Base-by-base conservation (phyloP, 805 yeast species). In the Metschnikowia lachancei region DNA sequence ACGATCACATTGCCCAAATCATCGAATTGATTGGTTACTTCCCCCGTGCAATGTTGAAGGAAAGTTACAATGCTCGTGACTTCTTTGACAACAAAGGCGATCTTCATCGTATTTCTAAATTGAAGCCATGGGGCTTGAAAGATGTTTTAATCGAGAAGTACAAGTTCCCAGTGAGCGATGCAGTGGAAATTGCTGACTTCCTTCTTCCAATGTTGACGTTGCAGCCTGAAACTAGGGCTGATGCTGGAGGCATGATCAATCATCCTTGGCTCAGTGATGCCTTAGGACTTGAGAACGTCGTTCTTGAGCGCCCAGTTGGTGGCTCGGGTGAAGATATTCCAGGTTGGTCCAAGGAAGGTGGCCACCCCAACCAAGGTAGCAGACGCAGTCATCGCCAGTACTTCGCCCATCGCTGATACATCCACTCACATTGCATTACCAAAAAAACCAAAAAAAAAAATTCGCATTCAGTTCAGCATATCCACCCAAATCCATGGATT, bases 161-260 rank as follows among this genome's bases (percentile, higher is more conserved):
- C 58, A 75, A 76, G 54, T 69, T 78, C 48, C 64, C 79, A 26
- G 78, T 76, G 19, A 69, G 70, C 11, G 94, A 87, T 45, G 89
- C 97, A 3, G 72, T 76, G 35, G 85, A 81, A 46, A 77, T 94
- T 36, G 67, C 91, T 8, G 88, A 82, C 55, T 90, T 94, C 59
- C 67, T 94, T 51, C 63, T 78, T 38, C 97, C 97, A 8, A 88
- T 94, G 96, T 72, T 94, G 38, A 63, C 75, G 17, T 65, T 88
- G 17, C 87, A 85, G 62, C 98, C 99, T 1, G 83, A 78, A 49
- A 64, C 68, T 45, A 75, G 99, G 54, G 92, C 92, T 12, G 99
- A 94, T 69, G 98, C 98, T 1, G 99, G 98, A 16, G 97, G 97
- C 3, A 78, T 90, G 82, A 81, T 87, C 2, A 85, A 88, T 59